Evolutionary conservation across 257 asterid genomes (phyloP).

Genomic region (Anisodus tanguticus): DNA sequence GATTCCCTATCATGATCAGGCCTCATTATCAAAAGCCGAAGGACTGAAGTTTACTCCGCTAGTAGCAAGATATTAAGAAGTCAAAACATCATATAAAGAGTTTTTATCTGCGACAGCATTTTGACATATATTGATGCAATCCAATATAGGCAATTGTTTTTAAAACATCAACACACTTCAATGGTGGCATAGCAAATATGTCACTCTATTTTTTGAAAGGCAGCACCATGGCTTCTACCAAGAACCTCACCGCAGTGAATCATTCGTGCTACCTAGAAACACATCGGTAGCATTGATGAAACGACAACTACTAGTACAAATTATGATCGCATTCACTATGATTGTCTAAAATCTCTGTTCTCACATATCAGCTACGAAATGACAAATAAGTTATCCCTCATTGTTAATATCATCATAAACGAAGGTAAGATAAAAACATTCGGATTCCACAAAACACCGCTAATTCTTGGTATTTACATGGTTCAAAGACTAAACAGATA

Average conservation of each 20-base stretch:
- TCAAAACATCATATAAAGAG: background rate
- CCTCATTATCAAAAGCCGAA: background rate
- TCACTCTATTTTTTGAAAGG: background rate
- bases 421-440: conserved; percentile 1
- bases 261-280: background rate
- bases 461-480: conserved; percentile 20
- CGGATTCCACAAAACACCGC: background rate
- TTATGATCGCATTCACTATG: background rate
- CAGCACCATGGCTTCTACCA: background rate
- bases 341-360: background rate
- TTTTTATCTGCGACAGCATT: background rate
- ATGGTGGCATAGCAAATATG: background rate
- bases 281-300: background rate
- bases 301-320: background rate
- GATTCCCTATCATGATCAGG: background rate
- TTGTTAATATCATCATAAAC: conserved; percentile 11
- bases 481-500: conserved; percentile 21
- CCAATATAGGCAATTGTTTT: background rate
- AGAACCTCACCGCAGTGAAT: background rate
- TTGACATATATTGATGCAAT: background rate
- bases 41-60: background rate
- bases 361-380: background rate
- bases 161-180: background rate
- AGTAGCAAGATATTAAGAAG: background rate
- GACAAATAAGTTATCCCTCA: background rate